Evolutionary conservation across 2,329 filamentous ascomycete species (phyloP), one percentile per base, ranked within the genome.

Genomic region (Aschersonia sp.): DNA sequence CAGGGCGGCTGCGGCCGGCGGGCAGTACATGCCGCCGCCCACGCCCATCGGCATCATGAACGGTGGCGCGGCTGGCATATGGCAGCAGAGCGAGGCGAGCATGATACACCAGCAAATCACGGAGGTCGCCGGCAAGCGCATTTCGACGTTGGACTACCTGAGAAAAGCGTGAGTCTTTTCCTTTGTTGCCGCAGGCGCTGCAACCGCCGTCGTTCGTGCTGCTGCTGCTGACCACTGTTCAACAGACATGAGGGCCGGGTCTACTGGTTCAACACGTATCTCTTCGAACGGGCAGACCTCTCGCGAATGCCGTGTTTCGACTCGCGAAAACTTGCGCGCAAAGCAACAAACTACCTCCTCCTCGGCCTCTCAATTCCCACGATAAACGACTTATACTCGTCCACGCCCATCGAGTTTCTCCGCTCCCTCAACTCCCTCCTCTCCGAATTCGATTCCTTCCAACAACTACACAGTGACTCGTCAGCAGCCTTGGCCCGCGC

Each of bases 261-360:
- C 41, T 97, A 94, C 70, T 97, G 92, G 89, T 95, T 97, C 72
- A 95, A 95, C 67, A 95, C 92, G 0, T 79, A 95, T 51, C 84
- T 94, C 59, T 95, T 95, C 66, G 86, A 88, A 54, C 84, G 87
- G 58, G 65, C 77, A 32, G 87, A 95, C 63, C 74, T 97, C 35
- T 70, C 76, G 46, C 81, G 83, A 59, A 83, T 95, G 70, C 82
- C 90, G 43, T 94, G 87, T 60, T 90, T 94, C 60, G 85, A 94
- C 50, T 70, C 79, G 4, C 81, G 84, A 53, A 92, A 90, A 60
- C 79, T 95, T 45, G 83, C 87, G 51, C 84, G 89, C 49, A 86
- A 92, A 56, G 90, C 92, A 37, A 94, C 88, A 46, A 95, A 95
- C 63, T 94, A 90, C 63, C 80, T 98, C 49, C 77, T 97, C 32